Evolutionary conservation across 2,329 filamentous ascomycete genomes (phyloP).

Genomic region (Rasamsonia emersonii): DNA sequence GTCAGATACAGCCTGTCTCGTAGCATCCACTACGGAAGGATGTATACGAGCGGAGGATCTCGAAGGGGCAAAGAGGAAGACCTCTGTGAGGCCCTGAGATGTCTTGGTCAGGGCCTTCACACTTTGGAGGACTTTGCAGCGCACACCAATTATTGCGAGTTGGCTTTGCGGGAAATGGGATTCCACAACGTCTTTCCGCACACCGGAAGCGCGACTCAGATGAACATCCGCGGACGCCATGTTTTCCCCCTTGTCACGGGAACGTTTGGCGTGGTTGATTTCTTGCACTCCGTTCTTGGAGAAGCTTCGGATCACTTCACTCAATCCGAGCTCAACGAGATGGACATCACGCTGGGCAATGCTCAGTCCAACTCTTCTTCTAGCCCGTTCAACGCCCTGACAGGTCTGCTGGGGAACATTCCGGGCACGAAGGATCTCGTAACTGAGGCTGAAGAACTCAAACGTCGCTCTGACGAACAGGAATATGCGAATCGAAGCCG

Average conservation of each 20-base stretch:
- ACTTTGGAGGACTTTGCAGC: slow-evolving; percentile 72
- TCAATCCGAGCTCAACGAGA: slow-evolving; percentile 74
- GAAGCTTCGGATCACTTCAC: slow-evolving; percentile 79
- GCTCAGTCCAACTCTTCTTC: slow-evolving; percentile 48
- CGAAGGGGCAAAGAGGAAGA: slow-evolving; percentile 61
- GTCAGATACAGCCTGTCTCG: slow-evolving; percentile 65
- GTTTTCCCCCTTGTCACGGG: slow-evolving; percentile 66
- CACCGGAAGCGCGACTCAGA: slow-evolving; percentile 58
- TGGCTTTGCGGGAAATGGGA: slow-evolving; percentile 65
- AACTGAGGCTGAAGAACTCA: slow-evolving; percentile 55
- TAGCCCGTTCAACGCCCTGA: slow-evolving; percentile 51
- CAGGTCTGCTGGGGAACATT: slow-evolving; percentile 65
- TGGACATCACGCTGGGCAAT: slow-evolving; percentile 64
- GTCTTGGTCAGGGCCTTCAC: slow-evolving; percentile 66
- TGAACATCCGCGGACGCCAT: slow-evolving; percentile 56
- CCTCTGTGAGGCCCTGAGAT: slow-evolving; percentile 70
- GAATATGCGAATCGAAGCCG: slow-evolving; percentile 48
- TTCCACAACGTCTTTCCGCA: slow-evolving; percentile 63
- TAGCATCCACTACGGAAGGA: slow-evolving; percentile 67
- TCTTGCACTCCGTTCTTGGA: slow-evolving; percentile 67
- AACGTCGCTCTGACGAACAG: slow-evolving; percentile 54
- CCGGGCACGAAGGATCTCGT: slow-evolving; percentile 64
- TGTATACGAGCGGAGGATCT: slow-evolving; percentile 60
- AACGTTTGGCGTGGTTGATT: slow-evolving; percentile 72
- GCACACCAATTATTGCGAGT: slow-evolving; percentile 76